Conservation (phyloP, 176 grass and related monocot species). For the Oryza rufipogon region DNA sequence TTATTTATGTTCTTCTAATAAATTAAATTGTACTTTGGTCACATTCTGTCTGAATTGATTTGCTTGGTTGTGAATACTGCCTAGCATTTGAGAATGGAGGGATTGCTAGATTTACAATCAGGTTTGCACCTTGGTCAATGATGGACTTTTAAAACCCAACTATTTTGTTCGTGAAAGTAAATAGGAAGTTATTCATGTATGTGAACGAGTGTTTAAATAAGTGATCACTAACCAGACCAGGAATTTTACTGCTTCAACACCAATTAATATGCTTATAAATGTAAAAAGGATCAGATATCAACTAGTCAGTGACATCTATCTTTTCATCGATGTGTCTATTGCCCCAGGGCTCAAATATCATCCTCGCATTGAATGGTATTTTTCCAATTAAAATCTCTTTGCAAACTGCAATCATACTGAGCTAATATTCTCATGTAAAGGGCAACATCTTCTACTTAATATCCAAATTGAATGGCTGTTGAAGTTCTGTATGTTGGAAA, state of each 20-base stretch:
- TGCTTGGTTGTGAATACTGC: conserved; percentile 13
- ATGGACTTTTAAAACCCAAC: conserved; percentile 10
- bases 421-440: not conserved
- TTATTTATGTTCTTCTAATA: not conserved
- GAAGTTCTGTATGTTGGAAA: not conserved
- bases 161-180: conserved; percentile 22
- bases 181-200: not conserved
- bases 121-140: not conserved
- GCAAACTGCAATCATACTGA: not conserved
- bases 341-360: not conserved
- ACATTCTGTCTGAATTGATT: conserved; percentile 9
- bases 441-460: not conserved
- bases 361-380: not conserved
- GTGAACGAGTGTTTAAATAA: conserved; percentile 7
- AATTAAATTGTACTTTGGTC: not conserved
- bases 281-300: not conserved
- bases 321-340: not conserved
- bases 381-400: not conserved
- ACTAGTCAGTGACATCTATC: not conserved
- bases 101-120: not conserved
- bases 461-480: conserved; percentile 19
- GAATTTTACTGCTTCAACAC: conserved; percentile 12
- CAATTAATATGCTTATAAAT: conserved; percentile 1
- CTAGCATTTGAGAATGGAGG: not conserved
- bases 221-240: conserved; percentile 21